Evolutionary conservation across 176 grass and related monocot genomes (phyloP), one percentile per base, ranked within the genome.

Genomic region (Hordeum marinum): DNA sequence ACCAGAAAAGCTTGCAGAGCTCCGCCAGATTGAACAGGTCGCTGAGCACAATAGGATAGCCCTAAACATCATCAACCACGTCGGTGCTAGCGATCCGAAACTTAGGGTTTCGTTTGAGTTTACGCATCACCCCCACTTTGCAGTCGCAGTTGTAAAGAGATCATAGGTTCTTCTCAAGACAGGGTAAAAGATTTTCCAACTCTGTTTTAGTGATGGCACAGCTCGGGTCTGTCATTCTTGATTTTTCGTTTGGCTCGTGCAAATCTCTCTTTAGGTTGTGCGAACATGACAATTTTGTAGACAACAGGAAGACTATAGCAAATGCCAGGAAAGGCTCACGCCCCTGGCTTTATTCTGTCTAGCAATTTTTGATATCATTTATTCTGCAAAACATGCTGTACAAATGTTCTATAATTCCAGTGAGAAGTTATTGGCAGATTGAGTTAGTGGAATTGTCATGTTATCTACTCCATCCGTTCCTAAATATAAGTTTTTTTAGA

Each of bases 41-140:
- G 91, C 93, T 8, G 96, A 95, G 81, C 93, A 88, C 72, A 98
- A 98, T 32, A 86, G 96, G 72, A 90, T 98, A 68, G 96, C 93
- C 11, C 88, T 98, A 68, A 95, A 86, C 89, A 90, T 98, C 27
- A 91, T 98, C 59, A 92, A 82, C 77, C 96, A 92, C 84, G 65
- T 98, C 20, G 93, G 93, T 10, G 88, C 88, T 29, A 36, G 69
- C 6, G 93, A 95, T 50, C 82, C 86, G 25, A 92, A 91, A 58
- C 62, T 98, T 39, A 90, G 41, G 84, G 86, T 98, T 80, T 95
- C 93, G 15, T 85, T 98, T n/a, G 96, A 98, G 80, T 89, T 98
- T 35, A 89, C 85, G 11, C 91, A 95, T 65, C 96, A 98, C 74
- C 91, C 89, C 13, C 82, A 95, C 84, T 98, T 95, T 77, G 96